Evolutionary conservation across 495 filamentous ascomycete genomes (phyloP), one percentile per base, ranked within the genome.

Genomic region (Trichoderma erinaceum): DNA sequence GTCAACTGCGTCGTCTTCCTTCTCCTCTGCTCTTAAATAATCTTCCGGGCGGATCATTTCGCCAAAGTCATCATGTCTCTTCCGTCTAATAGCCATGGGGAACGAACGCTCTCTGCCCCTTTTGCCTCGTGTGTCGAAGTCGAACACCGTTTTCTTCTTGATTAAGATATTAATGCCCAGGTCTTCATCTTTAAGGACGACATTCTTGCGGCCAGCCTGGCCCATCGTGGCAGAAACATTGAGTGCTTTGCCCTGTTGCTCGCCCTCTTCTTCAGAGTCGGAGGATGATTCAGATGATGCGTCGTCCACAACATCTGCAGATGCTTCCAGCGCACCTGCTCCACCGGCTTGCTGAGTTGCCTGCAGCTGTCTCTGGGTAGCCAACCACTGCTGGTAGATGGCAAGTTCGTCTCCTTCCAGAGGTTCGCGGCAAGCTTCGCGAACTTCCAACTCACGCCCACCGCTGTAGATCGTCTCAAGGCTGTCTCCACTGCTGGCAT

Each of bases 101-200:
- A 96, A 98, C 86, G 95, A 91, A 70, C 91, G 88, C 71, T 99
- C 96, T 41, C 93, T 84, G 23, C 95, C 96, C 75, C 92, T 97
- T 73, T 96, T 96, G 18, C 89, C 89, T n/a, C 91, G 85, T 8
- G 97, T 91, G 72, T 97, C 92, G 69, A 89, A 99, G 75, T 99
- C 95, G 75, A 92, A 91, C 21, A 96, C 85, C 21, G 88, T 89
- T 72, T 93, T 93, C 41, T 90, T 86, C 48, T 94, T 90, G n/a
- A 98, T 80, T 6, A 99, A 81, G 68, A 99, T 84, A 72, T 93
- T 97, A 69, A 98, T 86, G 7, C 95, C 95, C 0, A 98, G 79
- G 68, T 97, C 95, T 71, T 90, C 90, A 70, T 97, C 92, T 44
- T 83, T 92, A 11, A 93, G 79, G 0, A 88, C 90, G 18, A 92